Percentiles rank a stretch among this genome's conserved stretches.
Conservation (phyloP, 2,329 filamentous ascomycete species). For the Periconia macrospinosa region DNA sequence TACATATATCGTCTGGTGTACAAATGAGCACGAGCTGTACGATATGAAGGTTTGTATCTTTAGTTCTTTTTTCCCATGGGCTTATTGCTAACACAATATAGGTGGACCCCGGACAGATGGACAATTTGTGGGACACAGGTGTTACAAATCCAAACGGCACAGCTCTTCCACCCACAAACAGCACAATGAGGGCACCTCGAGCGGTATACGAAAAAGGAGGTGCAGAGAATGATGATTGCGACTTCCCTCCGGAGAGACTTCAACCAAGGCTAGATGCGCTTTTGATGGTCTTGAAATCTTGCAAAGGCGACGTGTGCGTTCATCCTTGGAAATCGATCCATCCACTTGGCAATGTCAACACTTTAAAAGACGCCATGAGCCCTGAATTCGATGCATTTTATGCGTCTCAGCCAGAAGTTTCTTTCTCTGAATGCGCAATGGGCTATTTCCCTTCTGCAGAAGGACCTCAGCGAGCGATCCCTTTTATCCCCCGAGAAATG, state of each 20-base stretch:
- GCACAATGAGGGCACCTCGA: neutral
- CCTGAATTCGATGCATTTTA: conserved; percentile 58
- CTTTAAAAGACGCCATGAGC: conserved; percentile 55
- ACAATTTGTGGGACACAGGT: conserved; percentile 35
- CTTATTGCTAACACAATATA: conserved; percentile 2
- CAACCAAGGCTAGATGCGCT: conserved; percentile 54
- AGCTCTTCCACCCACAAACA: neutral
- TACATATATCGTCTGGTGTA: conserved; percentile 71
- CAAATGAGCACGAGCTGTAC: conserved; percentile 67
- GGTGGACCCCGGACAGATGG: conserved; percentile 32
- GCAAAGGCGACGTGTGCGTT: conserved; percentile 56
- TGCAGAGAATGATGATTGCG: conserved; percentile 3
- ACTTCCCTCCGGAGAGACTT: conserved; percentile 13
- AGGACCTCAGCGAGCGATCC: conserved; percentile 44
- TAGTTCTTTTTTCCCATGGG: neutral
- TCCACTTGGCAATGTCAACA: conserved; percentile 55
- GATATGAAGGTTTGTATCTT: conserved; percentile 55
- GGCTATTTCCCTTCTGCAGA: conserved; percentile 62
- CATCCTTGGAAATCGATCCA: conserved; percentile 62
- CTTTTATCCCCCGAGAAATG: neutral
- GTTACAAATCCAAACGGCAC: conserved; percentile 13
- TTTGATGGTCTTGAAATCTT: conserved; percentile 64
- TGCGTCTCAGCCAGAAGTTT: conserved; percentile 51
- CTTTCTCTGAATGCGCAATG: conserved; percentile 56
- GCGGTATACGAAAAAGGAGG: neutral